Conservation (phyloP, 164 flowering plant species). For the Liquidambar formosana region DNA sequence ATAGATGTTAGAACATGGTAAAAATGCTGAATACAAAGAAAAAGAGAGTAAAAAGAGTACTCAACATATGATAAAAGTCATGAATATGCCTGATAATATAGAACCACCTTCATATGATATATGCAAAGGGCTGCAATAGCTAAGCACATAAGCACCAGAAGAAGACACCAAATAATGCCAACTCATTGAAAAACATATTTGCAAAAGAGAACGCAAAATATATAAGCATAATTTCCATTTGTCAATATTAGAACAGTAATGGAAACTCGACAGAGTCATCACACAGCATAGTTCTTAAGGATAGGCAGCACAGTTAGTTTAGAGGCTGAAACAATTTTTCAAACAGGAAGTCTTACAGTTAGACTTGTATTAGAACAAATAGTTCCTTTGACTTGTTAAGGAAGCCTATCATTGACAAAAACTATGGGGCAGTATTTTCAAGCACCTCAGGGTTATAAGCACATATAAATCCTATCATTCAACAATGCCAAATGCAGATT, state of each 20-base stretch:
- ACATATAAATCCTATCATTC: not conserved
- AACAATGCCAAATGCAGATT: not conserved
- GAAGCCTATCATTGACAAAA: not conserved
- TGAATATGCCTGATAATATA: not conserved
- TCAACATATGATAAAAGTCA: not conserved
- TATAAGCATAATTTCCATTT: not conserved
- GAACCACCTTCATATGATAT: not conserved
- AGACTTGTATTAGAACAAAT: not conserved
- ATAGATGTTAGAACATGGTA: conserved; percentile 74
- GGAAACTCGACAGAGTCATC: not conserved
- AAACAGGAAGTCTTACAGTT: too few relatives aligned
- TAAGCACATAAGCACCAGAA: not conserved
- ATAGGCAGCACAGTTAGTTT: not conserved
- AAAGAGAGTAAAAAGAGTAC: conserved; percentile 9
- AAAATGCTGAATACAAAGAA: conserved; percentile 66
- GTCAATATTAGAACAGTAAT: not conserved
- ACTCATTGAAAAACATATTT: not conserved
- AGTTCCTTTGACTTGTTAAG: not conserved
- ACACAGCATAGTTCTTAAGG: not conserved
- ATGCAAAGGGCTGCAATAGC: not conserved
- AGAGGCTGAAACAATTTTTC: not conserved
- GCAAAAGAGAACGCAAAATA: not conserved
- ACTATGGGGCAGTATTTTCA: not conserved
- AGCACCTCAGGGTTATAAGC: not conserved
- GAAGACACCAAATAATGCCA: not conserved